Evolutionary conservation across 768 basidiomycete species (phyloP).

Genomic region (Jaapia argillacea): DNA sequence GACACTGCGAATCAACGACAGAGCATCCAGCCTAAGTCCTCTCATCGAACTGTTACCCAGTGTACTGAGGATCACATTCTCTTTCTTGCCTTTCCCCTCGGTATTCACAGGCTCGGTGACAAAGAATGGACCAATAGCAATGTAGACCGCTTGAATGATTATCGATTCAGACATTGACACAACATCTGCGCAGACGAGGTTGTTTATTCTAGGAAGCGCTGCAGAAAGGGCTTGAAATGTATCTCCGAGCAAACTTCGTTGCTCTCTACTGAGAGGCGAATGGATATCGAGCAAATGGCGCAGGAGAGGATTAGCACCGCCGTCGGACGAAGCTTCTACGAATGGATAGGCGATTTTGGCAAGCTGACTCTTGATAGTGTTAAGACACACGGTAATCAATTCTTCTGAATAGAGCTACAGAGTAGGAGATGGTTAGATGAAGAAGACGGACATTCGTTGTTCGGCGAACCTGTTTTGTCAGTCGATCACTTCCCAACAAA

Average conservation of each 20-base stretch:
- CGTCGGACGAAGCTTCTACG: constrained; percentile 55
- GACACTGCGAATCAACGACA: constrained; percentile 80
- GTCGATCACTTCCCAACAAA: constrained; percentile 64
- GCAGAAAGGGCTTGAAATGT: constrained; percentile 65
- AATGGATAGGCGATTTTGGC: constrained; percentile 78
- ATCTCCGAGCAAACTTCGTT: constrained; percentile 47
- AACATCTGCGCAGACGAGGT: constrained; percentile 61
- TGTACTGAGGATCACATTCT: constrained; percentile 47
- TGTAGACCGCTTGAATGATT: constrained; percentile 88
- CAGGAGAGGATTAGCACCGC: constrained; percentile 37
- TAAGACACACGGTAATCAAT: constrained; percentile 71
- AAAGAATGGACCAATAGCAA: constrained; percentile 92
- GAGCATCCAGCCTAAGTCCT: constrained; percentile 68
- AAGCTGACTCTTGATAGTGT: constrained; percentile 70
- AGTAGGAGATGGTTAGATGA: not conserved
- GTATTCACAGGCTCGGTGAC: constrained; percentile 48
- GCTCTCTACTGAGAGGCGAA: constrained; percentile 17
- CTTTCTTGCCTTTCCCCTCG: constrained; percentile 48
- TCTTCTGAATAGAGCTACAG: constrained; percentile 88
- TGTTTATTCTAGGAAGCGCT: constrained; percentile 65
- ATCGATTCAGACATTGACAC: constrained; percentile 83
- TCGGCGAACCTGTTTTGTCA: constrained; percentile 72
- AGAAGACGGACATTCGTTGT: not conserved
- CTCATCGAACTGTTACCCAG: constrained; percentile 77
- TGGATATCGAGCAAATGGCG: constrained; percentile 38